Conservation (phyloP, 2,329 filamentous ascomycete species). For the Oidium heveae region DNA sequence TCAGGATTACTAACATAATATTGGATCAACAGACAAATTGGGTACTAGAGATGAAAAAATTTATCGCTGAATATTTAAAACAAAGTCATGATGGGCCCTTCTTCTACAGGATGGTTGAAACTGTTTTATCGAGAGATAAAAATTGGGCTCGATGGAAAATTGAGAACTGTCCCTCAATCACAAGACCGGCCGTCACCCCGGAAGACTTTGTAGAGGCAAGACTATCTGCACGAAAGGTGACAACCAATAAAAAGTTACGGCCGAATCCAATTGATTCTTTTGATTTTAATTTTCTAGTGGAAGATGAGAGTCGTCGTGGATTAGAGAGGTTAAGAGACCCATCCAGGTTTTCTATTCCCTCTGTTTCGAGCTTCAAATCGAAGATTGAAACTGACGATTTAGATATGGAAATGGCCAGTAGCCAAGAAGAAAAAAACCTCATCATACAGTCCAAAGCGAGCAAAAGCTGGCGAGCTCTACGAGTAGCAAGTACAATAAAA, state of each 20-base stretch:
- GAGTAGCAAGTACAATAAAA: slow-evolving; percentile 49
- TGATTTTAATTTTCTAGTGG: slow-evolving; percentile 53
- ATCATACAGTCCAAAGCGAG: slow-evolving; percentile 53
- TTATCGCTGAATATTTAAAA: slow-evolving; percentile 63
- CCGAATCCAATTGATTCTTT: slow-evolving; percentile 45
- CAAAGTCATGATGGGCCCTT: slow-evolving; percentile 65
- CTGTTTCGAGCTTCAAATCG: slow-evolving; percentile 41
- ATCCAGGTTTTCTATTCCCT: slow-evolving; percentile 40
- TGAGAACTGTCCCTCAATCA: slow-evolving; percentile 73
- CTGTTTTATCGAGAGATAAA: slow-evolving; percentile 82
- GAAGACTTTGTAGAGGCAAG: slow-evolving; percentile 46
- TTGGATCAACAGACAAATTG: slow-evolving; percentile 40
- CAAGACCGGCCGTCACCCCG: slow-evolving; percentile 44
- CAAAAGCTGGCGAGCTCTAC: slow-evolving; percentile 72
- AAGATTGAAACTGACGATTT: slow-evolving; percentile 60
- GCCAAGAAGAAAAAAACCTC: slow-evolving; percentile 29
- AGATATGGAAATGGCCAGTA: slow-evolving; percentile 58
- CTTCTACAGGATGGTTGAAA: slow-evolving; percentile 92
- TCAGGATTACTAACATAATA: not conserved
- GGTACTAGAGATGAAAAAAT: slow-evolving; percentile 51
- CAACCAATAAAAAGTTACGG: slow-evolving; percentile 45
- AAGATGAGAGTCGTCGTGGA: slow-evolving; percentile 31
- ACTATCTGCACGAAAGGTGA: slow-evolving; percentile 34
- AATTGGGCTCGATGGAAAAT: slow-evolving; percentile 99
- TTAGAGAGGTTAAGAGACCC: slow-evolving; percentile 45